These are phyloP conservation scores for Daldinia concentrica DNA, from an alignment of 495 filamentous ascomycete genomes.

Conservation along the genomic window DNA sequence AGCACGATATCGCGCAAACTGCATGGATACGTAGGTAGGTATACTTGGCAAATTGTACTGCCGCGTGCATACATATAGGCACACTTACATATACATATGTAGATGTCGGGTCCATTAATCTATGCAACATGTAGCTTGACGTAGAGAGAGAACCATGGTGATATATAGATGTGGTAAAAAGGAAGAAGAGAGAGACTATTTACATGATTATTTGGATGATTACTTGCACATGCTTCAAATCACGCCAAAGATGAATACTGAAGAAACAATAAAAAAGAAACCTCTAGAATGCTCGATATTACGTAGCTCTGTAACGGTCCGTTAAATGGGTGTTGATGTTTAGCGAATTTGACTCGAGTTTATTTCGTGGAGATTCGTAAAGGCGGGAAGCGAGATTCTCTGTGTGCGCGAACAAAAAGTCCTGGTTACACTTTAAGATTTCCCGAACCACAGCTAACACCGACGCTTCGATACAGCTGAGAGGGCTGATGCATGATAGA, in stretches of 20 bases:
- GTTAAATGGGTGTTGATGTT: neutral
- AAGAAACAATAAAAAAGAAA: neutral
- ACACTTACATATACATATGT: constrained; percentile 1
- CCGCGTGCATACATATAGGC: constrained; percentile 4
- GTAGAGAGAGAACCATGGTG: constrained; percentile 9
- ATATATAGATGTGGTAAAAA: constrained; percentile 17
- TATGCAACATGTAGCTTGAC: constrained; percentile 3
- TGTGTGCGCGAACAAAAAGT: constrained; percentile 8
- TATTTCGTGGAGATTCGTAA: constrained; percentile 16
- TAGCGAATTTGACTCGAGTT: constrained; percentile 28
- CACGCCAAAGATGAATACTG: neutral
- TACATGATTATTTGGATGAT: neutral
- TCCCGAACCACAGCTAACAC: constrained; percentile 26
- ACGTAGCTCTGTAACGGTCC: constrained; percentile 27
- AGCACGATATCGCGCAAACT: constrained; percentile 10
- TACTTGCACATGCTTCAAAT: constrained; percentile 11
- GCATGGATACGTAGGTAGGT: neutral
- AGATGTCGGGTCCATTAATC: neutral
- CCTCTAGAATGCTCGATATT: neutral
- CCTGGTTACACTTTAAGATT: constrained; percentile 30
- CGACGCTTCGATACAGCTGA: constrained; percentile 18
- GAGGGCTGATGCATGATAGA: constrained; percentile 34
- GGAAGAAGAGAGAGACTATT: neutral
- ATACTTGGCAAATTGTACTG: neutral
- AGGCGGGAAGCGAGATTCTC: constrained; percentile 13